A percentile compares a stretch with the other conserved stretches of the same genome.
phyloP scores from a whole-genome alignment of 1,284 basidiomycete genomes.

The Microbotryum scabiosae region DNA sequence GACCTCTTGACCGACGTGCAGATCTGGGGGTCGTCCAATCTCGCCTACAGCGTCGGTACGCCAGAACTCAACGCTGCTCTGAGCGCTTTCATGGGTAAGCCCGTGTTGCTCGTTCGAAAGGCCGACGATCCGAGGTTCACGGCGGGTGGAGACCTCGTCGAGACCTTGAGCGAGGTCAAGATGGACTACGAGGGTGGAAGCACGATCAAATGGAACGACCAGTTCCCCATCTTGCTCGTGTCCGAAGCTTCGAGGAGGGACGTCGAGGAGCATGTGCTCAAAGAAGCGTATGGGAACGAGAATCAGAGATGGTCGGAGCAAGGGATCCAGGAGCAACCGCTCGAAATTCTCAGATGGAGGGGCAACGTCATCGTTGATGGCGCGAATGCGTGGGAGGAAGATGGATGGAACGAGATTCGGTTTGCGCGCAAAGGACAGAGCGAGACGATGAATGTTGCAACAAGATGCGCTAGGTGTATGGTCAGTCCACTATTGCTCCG shows the following conservation, averaged over 20 bases:
- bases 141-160: neutral
- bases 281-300: neutral
- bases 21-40: slow-evolving; percentile 12
- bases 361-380: slow-evolving; percentile 17
- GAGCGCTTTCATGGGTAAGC: slow-evolving; percentile 12
- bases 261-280: neutral
- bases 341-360: slow-evolving; percentile 13
- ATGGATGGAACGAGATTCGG: slow-evolving; percentile 17
- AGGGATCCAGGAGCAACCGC: neutral
- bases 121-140: neutral
- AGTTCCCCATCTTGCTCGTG: neutral
- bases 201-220: neutral
- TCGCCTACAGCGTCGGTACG: slow-evolving; percentile 11
- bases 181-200: slow-evolving; percentile 3
- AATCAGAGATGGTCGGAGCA: neutral
- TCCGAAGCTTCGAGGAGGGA: neutral
- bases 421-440: slow-evolving; percentile 6
- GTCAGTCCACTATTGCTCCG: neutral
- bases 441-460: slow-evolving; percentile 5
- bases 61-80: slow-evolving; percentile 9
- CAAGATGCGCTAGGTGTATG: slow-evolving; percentile 12
- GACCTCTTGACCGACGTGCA: slow-evolving; percentile 14
- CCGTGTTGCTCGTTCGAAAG: slow-evolving; percentile 17
- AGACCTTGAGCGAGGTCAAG: neutral
- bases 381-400: slow-evolving; percentile 9